These are phyloP conservation scores for Antitrichia curtipendula DNA, from an alignment of 225 moss, liverwort and hornwort genomes.

Conservation along the genomic window DNA sequence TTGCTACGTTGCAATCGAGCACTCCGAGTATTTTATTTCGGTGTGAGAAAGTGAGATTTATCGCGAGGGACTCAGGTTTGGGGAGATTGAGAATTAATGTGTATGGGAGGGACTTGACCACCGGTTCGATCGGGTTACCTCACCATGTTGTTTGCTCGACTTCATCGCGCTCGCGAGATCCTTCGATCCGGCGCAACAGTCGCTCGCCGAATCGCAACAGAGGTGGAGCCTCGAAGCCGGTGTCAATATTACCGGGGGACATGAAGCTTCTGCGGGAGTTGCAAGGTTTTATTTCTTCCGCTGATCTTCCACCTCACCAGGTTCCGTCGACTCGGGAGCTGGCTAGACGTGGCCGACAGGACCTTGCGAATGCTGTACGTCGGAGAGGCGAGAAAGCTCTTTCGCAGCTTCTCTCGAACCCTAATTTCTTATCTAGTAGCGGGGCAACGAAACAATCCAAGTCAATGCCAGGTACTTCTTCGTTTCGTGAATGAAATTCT, in stretches of 20 bases:
- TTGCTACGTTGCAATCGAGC: conserved; percentile 2
- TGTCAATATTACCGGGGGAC: conserved; percentile 32
- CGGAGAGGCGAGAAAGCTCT: conserved; percentile 70
- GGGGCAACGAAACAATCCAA: not conserved
- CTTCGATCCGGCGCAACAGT: not conserved
- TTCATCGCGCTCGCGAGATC: conserved; percentile 18
- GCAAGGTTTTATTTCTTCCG: conserved; percentile 52
- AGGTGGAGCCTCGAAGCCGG: conserved; percentile 4
- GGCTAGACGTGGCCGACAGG: conserved; percentile 53
- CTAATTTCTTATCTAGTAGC: conserved; percentile 23
- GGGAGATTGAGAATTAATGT: not conserved
- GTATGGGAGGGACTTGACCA: not conserved
- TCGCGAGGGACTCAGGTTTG: not conserved
- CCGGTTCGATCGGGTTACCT: not conserved
- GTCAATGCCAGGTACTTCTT: conserved; percentile 14
- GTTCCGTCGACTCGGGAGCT: conserved; percentile 78
- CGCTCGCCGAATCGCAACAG: conserved; percentile 4
- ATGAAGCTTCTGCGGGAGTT: conserved; percentile 61
- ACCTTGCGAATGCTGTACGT: conserved; percentile 82
- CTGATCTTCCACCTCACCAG: conserved; percentile 50
- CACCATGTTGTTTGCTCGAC: conserved; percentile 27
- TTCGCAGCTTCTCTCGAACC: conserved; percentile 59
- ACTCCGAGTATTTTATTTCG: not conserved
- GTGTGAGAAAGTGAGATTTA: not conserved
- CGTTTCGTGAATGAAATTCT: not conserved